Conservation (phyloP, 768 basidiomycete genomes). For the Termitomyces sp. region DNA sequence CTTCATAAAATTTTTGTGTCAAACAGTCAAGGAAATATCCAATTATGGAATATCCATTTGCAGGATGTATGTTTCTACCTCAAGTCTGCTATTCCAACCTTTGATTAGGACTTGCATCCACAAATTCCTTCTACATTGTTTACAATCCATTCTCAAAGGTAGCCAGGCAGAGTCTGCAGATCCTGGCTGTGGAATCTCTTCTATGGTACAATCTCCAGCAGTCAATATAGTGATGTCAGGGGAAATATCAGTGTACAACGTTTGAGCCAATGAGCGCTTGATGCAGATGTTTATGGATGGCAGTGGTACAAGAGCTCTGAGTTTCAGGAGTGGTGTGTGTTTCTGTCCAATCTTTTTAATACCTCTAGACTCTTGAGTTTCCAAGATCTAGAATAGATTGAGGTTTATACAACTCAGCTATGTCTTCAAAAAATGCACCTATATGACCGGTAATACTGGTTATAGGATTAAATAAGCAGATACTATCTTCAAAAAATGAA, state of each 20-base stretch:
- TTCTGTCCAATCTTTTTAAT: background rate
- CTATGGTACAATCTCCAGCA: constrained; percentile 86
- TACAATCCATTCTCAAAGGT: constrained; percentile 35
- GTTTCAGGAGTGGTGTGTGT: constrained; percentile 76
- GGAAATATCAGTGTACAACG: constrained; percentile 82
- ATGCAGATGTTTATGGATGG: constrained; percentile 91
- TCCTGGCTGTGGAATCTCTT: constrained; percentile 53
- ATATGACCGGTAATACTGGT: no score
- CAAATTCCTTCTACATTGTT: constrained; percentile 52
- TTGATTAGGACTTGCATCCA: constrained; percentile 73
- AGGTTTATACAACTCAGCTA: no score
- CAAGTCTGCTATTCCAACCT: background rate
- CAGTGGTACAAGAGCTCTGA: constrained; percentile 65
- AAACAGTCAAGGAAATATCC: constrained; percentile 73
- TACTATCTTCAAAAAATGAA: no score
- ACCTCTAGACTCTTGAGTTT: constrained; percentile 2
- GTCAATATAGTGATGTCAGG: constrained; percentile 90
- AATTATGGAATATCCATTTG: constrained; percentile 92
- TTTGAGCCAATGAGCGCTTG: constrained; percentile 83
- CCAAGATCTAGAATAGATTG: no score
- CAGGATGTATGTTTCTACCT: constrained; percentile 39
- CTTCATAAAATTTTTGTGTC: constrained; percentile 91
- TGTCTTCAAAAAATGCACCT: no score
- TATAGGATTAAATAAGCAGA: no score
- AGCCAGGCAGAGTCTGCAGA: constrained; percentile 13